Evolutionary conservation across 148 eudicot species (phyloP), one percentile per base, ranked within the genome.

Genomic region (Vaccinium darrowii): DNA sequence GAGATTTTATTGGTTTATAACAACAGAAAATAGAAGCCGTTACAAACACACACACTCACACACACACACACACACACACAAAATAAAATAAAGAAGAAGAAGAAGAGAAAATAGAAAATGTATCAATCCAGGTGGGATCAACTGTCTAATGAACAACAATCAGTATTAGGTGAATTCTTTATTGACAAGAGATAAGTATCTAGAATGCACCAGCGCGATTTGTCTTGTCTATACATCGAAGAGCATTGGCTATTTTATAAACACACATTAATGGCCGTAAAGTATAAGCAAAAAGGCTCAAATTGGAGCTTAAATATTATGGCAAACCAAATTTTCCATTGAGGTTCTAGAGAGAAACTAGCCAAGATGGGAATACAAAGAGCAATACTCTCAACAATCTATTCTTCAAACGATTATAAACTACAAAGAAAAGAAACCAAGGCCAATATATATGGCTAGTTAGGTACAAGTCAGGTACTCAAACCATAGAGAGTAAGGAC

Each of bases 1-100:
- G 76, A 78, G 50, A 54, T 56, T 27, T 81, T 67, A 88, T 71
- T 76, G 69, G 72, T 23, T 23, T 30, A 9, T 65, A 63, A 3
- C 12, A 67, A 27, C 73, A 27, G 73, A 25, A 67, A 67, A 67
- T 25, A 27, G 73, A 67, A 67, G 18, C 47, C 47, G 7, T 43
- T 43, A 43, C 39, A 36, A 33, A 33, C 2, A 33, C 36, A 30
- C 33, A 30, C 33, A 30, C 33, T 1, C 36, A 33, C 33, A 27
- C 27, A 27, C 27, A 33, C 1, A 33, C 1, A 1, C 36, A 33
- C n/a, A n/a, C n/a, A n/a, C n/a, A 33, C 0, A 33, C 0, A 1
- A 33, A 33, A 33, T 33, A 33, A 33, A 33, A 1, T 27, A 30
- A 30, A 0, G 2, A 39, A 39, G 5, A 39, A 39, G 43, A 67